Evolutionary conservation across 2,329 filamentous ascomycete genomes (phyloP).

Genomic region (Lithohypha guttulata): DNA sequence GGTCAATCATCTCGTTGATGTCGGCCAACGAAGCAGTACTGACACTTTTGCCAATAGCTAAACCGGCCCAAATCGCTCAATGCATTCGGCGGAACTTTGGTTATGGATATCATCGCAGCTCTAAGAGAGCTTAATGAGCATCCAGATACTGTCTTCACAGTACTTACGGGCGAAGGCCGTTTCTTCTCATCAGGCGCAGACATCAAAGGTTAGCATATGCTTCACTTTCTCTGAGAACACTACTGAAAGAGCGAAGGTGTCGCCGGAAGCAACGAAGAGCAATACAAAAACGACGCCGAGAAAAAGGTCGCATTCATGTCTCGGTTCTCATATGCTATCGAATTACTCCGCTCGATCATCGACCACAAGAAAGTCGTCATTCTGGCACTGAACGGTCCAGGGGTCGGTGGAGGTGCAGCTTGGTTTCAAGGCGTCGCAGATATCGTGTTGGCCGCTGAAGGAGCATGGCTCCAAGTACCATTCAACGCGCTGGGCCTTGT

Average conservation of each 20-base stretch:
- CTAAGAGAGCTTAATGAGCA: conserved; percentile 37
- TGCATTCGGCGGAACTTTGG: conserved; percentile 38
- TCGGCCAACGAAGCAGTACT: not conserved
- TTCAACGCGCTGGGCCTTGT: conserved; percentile 40
- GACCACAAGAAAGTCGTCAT: conserved; percentile 43
- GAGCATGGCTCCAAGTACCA: conserved; percentile 39
- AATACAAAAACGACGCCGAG: conserved; percentile 4
- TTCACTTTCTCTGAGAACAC: not conserved
- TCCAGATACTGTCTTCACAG: conserved; percentile 41
- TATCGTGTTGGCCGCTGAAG: conserved; percentile 37
- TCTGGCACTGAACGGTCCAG: conserved; percentile 41
- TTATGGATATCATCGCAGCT: conserved; percentile 34
- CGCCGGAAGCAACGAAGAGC: conserved; percentile 11
- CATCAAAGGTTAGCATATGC: conserved; percentile 28
- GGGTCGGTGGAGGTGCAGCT: conserved; percentile 40
- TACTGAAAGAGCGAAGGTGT: not conserved
- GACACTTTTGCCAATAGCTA: conserved; percentile 25
- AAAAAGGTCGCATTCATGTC: not conserved
- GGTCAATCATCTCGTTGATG: conserved; percentile 21
- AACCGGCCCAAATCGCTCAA: conserved; percentile 41
- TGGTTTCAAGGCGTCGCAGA: conserved; percentile 42
- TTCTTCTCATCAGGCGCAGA: conserved; percentile 43
- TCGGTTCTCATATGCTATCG: not conserved
- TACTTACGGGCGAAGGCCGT: conserved; percentile 40
- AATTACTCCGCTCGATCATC: conserved; percentile 36